A percentile compares a stretch with the other conserved stretches of the same genome.
These are phyloP conservation scores for Trichoderma polysporum DNA, from an alignment of 2,329 filamentous ascomycete species.

Conservation along the genomic window DNA sequence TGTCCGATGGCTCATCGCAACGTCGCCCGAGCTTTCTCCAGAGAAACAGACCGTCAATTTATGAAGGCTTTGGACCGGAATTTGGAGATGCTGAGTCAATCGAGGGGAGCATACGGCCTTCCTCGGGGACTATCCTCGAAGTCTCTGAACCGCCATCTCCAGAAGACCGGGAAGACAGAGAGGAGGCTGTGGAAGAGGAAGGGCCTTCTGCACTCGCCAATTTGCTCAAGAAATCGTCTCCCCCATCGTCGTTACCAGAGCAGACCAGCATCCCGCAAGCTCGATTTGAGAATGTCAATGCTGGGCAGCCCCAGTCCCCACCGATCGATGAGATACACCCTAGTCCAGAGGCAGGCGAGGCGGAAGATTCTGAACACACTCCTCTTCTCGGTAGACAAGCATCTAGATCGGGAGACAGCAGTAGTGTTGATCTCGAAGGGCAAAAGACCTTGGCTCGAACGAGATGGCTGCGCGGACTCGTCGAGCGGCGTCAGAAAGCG, in stretches of 20 bases:
- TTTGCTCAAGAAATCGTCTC: slow-evolving; percentile 51
- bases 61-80: slow-evolving; percentile 31
- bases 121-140: slow-evolving; percentile 57
- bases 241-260: slow-evolving; percentile 40
- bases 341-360: slow-evolving; percentile 16
- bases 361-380: slow-evolving; percentile 43
- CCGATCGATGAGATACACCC: slow-evolving; percentile 20
- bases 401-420: slow-evolving; percentile 27
- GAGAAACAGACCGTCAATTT: slow-evolving; percentile 32
- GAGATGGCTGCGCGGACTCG: slow-evolving; percentile 38
- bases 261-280: slow-evolving; percentile 18
- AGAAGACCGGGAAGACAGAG: slow-evolving; percentile 23
- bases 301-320: not conserved
- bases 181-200: slow-evolving; percentile 24
- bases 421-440: slow-evolving; percentile 47
- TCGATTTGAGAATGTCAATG: not conserved
- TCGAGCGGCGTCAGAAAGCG: slow-evolving; percentile 34
- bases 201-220: slow-evolving; percentile 48
- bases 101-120: slow-evolving; percentile 31
- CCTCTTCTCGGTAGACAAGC: slow-evolving; percentile 45
- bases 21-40: slow-evolving; percentile 49
- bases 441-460: slow-evolving; percentile 43
- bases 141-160: slow-evolving; percentile 50
- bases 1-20: slow-evolving; percentile 60
- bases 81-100: slow-evolving; percentile 25